phyloP scores from a whole-genome alignment of 78 protist species.

The Paratrimastix pyriformis region DNA sequence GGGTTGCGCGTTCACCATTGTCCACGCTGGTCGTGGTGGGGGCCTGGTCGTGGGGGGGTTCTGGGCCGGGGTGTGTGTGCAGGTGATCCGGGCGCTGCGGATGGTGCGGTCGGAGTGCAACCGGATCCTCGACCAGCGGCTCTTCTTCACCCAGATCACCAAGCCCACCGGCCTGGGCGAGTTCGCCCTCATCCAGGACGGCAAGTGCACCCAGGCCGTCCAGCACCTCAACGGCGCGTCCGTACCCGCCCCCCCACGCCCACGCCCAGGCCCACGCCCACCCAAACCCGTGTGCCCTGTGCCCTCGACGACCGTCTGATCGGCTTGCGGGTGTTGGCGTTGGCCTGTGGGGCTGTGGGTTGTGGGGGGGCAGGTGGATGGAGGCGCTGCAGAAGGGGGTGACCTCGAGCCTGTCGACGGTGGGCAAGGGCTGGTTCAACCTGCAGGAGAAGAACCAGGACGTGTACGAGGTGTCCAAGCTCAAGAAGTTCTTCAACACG shows the following conservation, averaged over 20 bases:
- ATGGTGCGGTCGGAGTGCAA: constrained; percentile 39
- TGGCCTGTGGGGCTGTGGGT: too few relatives aligned
- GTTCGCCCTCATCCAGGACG: constrained; percentile 37
- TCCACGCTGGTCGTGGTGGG: background rate
- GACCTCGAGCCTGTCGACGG: background rate
- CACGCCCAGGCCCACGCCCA: too few relatives aligned
- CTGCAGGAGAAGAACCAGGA: constrained; percentile 37
- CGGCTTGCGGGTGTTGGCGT: too few relatives aligned
- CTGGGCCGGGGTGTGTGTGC: too few relatives aligned
- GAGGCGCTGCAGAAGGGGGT: constrained; percentile 5
- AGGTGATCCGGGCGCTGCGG: constrained; percentile 25
- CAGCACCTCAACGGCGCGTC: constrained; percentile 12
- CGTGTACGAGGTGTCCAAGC: constrained; percentile 60
- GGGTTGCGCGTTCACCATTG: background rate
- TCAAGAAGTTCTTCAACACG: constrained; percentile 39
- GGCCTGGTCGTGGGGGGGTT: too few relatives aligned
- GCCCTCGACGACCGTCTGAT: too few relatives aligned
- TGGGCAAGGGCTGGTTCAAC: constrained; percentile 80
- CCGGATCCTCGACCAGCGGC: background rate
- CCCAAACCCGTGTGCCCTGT: too few relatives aligned
- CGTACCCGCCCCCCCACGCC: too few relatives aligned
- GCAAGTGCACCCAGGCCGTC: background rate
- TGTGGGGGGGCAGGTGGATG: too few relatives aligned
- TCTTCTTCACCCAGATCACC: constrained; percentile 19
- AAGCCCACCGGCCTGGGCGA: constrained; percentile 43